A percentile compares a stretch with the other conserved stretches of the same genome.
Conservation (phyloP, 352 stramenopile genomes). For the Pythium biforme region DNA sequence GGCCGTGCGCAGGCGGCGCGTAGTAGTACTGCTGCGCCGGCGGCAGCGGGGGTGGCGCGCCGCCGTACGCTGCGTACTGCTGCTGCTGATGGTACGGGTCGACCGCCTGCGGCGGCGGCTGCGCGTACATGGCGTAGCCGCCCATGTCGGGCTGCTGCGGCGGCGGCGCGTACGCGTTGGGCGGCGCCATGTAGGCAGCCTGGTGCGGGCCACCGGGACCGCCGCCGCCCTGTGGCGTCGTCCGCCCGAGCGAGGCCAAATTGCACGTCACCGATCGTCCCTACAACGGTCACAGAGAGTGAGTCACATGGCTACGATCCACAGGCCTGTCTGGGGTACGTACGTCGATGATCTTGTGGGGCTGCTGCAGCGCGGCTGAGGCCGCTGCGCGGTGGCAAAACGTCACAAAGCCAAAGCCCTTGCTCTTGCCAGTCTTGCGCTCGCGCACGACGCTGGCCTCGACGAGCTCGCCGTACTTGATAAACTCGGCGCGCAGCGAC, state of each 20-base stretch:
- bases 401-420: conserved; percentile 71
- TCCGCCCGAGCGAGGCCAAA: conserved; percentile 38
- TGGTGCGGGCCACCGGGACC: background rate
- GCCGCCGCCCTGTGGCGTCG: background rate
- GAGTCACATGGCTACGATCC: no score
- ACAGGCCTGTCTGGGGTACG: conserved; percentile 3
- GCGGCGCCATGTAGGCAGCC: conserved; percentile 13
- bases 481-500: conserved; percentile 52
- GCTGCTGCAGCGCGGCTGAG: conserved; percentile 50
- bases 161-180: background rate
- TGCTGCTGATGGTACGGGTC: conserved; percentile 23
- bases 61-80: conserved; percentile 23
- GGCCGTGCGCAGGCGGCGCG: conserved; percentile 5
- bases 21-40: conserved; percentile 24
- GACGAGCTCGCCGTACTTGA: conserved; percentile 64
- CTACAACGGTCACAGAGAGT: no score
- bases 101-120: conserved; percentile 10
- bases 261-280: conserved; percentile 59
- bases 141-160: conserved; percentile 21
- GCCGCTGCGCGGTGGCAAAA: conserved; percentile 49
- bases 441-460: conserved; percentile 47
- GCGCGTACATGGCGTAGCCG: conserved; percentile 21
- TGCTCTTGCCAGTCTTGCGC: conserved; percentile 55
- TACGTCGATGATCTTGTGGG: conserved; percentile 69
- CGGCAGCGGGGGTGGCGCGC: conserved; percentile 3